A percentile compares a stretch with the other conserved stretches of the same genome.
These are phyloP conservation scores for Cordyceps tenuipes DNA, from an alignment of 2,329 filamentous ascomycete species.

Conservation along the genomic window DNA sequence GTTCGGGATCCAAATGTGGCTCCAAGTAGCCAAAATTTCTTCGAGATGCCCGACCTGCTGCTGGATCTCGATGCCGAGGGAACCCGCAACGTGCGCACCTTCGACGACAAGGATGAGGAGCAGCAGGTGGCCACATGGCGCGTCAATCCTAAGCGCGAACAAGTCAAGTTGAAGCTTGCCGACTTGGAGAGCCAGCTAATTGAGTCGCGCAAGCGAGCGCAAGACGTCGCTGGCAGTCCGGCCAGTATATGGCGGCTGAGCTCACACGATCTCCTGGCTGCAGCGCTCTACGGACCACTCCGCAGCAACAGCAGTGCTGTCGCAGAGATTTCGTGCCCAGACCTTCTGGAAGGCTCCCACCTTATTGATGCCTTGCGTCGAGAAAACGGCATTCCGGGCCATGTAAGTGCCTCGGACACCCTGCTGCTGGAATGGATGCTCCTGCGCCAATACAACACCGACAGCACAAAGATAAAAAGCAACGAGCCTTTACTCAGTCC, in stretches of 20 bases:
- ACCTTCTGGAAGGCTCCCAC: not conserved
- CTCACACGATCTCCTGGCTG: slow-evolving; percentile 35
- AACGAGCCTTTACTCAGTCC: not conserved
- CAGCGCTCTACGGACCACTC: slow-evolving; percentile 24
- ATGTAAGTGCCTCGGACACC: slow-evolving; percentile 21
- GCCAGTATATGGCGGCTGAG: slow-evolving; percentile 30
- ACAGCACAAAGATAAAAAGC: not conserved
- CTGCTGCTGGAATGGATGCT: slow-evolving; percentile 29
- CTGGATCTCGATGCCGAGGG: slow-evolving; percentile 46
- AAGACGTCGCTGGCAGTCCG: slow-evolving; percentile 18
- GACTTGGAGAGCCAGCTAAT: slow-evolving; percentile 23
- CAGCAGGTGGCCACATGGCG: slow-evolving; percentile 24
- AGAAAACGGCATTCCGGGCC: slow-evolving; percentile 24
- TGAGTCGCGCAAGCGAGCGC: slow-evolving; percentile 19
- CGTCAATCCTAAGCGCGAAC: slow-evolving; percentile 15
- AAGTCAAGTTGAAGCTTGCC: slow-evolving; percentile 20
- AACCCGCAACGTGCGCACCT: slow-evolving; percentile 34
- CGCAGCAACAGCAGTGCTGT: not conserved
- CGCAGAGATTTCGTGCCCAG: not conserved
- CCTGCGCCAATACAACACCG: slow-evolving; percentile 17
- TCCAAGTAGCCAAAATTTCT: slow-evolving; percentile 21
- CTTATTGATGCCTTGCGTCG: slow-evolving; percentile 17
- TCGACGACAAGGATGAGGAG: slow-evolving; percentile 28
- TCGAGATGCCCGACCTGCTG: slow-evolving; percentile 34
- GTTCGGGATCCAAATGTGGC: not conserved